These are phyloP conservation scores for Prunus padus DNA, from an alignment of 306 rosid genomes.

Conservation along the genomic window DNA sequence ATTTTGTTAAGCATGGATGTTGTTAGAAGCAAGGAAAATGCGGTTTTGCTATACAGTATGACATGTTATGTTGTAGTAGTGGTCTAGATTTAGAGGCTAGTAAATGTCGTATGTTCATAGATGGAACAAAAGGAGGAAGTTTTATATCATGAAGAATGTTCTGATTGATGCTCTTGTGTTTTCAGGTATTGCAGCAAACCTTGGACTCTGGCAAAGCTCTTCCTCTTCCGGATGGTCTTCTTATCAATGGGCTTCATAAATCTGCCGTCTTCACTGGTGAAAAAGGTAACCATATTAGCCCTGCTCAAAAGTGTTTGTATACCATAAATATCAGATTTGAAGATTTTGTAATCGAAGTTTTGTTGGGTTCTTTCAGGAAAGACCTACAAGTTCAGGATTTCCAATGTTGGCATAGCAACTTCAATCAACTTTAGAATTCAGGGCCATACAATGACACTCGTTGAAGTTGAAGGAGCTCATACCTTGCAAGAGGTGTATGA, in stretches of 20 bases:
- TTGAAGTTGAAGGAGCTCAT: conserved; percentile 91
- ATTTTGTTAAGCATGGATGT: background rate
- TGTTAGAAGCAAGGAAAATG: background rate
- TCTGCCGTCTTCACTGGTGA: conserved; percentile 39
- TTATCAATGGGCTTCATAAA: conserved; percentile 54
- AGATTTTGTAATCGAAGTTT: background rate
- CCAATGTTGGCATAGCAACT: conserved; percentile 66
- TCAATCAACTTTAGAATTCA: conserved; percentile 72
- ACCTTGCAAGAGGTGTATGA: conserved; percentile 63
- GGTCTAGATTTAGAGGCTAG: background rate
- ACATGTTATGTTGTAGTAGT: background rate
- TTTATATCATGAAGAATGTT: background rate
- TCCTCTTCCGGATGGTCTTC: conserved; percentile 69
- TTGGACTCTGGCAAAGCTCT: conserved; percentile 56
- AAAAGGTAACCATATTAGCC: conserved; percentile 39
- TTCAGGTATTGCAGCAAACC: conserved; percentile 46
- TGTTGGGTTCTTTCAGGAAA: conserved; percentile 44
- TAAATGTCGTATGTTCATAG: background rate
- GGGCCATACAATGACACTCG: conserved; percentile 53
- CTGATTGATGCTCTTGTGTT: background rate
- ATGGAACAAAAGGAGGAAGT: no score
- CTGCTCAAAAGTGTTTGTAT: background rate
- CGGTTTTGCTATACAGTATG: background rate
- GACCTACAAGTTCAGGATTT: conserved; percentile 71
- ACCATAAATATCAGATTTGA: background rate